Conservation (phyloP, 495 filamentous ascomycete genomes). For the Xylaria intraflava region DNA sequence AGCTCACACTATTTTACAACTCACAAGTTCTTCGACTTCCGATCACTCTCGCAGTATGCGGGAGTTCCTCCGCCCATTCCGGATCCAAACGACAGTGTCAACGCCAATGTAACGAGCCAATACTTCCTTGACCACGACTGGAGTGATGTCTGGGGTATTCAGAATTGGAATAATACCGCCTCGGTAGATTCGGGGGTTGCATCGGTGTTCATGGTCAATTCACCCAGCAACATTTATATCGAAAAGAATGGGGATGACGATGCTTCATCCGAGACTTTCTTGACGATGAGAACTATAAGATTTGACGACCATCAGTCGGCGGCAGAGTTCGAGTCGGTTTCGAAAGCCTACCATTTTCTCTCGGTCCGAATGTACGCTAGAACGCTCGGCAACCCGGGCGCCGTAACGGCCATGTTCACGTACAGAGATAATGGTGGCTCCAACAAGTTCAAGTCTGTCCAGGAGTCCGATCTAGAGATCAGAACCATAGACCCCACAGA, state of each 20-base stretch:
- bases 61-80: slow-evolving; percentile 32
- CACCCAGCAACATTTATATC: slow-evolving; percentile 61
- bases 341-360: slow-evolving; percentile 49
- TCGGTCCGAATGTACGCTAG: slow-evolving; percentile 57
- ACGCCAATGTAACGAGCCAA: slow-evolving; percentile 30
- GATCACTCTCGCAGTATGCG: slow-evolving; percentile 38
- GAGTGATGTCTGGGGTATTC: slow-evolving; percentile 51
- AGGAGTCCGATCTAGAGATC: slow-evolving; percentile 75
- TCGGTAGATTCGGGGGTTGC: slow-evolving; percentile 32
- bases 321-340: slow-evolving; percentile 56
- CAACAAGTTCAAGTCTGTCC: slow-evolving; percentile 32
- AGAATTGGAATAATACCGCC: slow-evolving; percentile 49
- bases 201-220: slow-evolving; percentile 51
- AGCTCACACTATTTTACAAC: slow-evolving; percentile 51
- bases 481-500: slow-evolving; percentile 52
- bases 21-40: slow-evolving; percentile 65
- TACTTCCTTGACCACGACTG: slow-evolving; percentile 36
- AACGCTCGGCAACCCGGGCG: slow-evolving; percentile 48
- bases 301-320: slow-evolving; percentile 51
- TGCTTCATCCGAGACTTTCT: slow-evolving; percentile 41
- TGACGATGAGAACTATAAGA: slow-evolving; percentile 57
- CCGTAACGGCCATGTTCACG: slow-evolving; percentile 67
- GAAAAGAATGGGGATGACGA: slow-evolving; percentile 32
- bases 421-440: slow-evolving; percentile 36
- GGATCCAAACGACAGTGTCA: slow-evolving; percentile 20